Evolutionary conservation across 2,329 filamentous ascomycete genomes (phyloP), one percentile per base, ranked within the genome.

Genomic region (Aspergillus chevalieri): DNA sequence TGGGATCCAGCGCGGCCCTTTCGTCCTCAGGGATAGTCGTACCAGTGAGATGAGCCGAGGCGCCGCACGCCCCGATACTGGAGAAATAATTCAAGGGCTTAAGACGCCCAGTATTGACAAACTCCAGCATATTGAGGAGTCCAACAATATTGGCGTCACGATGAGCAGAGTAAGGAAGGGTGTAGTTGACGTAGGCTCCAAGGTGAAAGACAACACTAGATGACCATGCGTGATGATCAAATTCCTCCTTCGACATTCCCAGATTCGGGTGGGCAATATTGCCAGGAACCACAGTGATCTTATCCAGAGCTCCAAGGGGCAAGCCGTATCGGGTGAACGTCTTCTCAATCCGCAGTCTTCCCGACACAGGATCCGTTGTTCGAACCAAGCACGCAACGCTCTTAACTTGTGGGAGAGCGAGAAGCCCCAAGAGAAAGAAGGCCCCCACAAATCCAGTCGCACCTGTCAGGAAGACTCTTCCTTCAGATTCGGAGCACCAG

Each of bases 361-460:
- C 58, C 2, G 39, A 3, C 17, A 34, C 26, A 1, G 44, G 6
- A 28, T 46, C 45, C n/a, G 17, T 26, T 1, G 54, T 48, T 26
- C 58, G 48, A 22, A 57, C 45, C 15, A 61, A 30, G 19, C 58
- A 61, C 14, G 48, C 47, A 21, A 61, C 47, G 0, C 36, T 41
- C 17, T 54, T 47, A 3, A 56, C 50, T 3, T 46, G 15, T 2
- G 50, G 52, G 5, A 53, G 15, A 14, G 15, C 6, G 6, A 49
- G 24, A 30, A 57, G 30, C 9, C 24, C 4, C 3, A 44, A 21
- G 22, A 57, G 48, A 8, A 56, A 41, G n/a, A 52, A 56, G 6
- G 50, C 44, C 1, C 55, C 53, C 5, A 57, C 22, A 24, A 54
- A 57, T 0, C 55, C 55, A 6, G 53, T 57, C 2, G 50, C 53